Base-by-base conservation (phyloP, 2,329 filamentous ascomycete genomes). In the Chlorencoelia australis region DNA sequence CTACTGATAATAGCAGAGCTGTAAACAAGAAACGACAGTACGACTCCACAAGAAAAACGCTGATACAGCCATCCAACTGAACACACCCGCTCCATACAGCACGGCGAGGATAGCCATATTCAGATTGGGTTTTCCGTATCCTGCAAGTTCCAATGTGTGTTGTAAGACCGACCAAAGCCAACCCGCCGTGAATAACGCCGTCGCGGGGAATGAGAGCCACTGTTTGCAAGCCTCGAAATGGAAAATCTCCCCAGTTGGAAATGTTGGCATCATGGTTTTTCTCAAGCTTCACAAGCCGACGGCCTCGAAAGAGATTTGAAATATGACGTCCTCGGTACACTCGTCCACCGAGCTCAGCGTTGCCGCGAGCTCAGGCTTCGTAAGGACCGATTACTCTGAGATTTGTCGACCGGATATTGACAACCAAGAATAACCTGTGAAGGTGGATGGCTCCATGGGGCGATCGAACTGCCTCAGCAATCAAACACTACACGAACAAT, bases 331-430 rank as follows among this genome's bases (percentile, higher is more conserved):
- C 69, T 66, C 67, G 63, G 64, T 63, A 59, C 59, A 64, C 61
- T 59, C 59, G 64, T 66, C 65, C 65, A 67, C 72, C 69, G 72
- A 75, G 73, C 73, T 85, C 79, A 80, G 66, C 68, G 63, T 65
- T 51, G 65, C 59, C 63, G 72, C 78, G 78, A 83, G 69, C 75
- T 73, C 71, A 74, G 73, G 74, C 71, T 69, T 65, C 66, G 41
- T 63, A 62, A 66, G 65, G 61, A 67, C 68, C 64, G 62, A 66
- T 91, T 73, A 56, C 62, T 94, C 80, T 93, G 62, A 84, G 80
- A 91, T 79, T 83, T 91, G 87, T 94, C 85, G 82, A 87, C 84
- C 77, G 81, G 82, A 88, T 68, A 85, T 82, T 78, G 72, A 82
- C 80, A 87, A 75, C 82, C 86, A 78, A 22, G 37, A 34, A 22